Evolutionary conservation across 2,329 filamentous ascomycete genomes (phyloP), one percentile per base, ranked within the genome.

Genomic region (Exophiala sp.): DNA sequence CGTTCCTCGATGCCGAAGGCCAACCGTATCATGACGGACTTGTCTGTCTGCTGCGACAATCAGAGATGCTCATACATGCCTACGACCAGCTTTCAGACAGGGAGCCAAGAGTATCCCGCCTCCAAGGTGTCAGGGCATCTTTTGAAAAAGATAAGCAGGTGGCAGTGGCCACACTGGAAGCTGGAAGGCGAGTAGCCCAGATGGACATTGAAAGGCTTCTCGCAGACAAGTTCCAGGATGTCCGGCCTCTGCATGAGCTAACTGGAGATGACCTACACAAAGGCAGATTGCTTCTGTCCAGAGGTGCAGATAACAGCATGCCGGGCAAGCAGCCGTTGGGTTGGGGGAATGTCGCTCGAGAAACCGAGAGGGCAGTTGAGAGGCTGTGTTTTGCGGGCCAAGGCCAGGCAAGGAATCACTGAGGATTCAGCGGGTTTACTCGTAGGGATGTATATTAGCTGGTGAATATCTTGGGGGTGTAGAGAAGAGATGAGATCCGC

Each of bases 291-390:
- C 46, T 57, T 1, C 32, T 54, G 22, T 46, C 48, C 35, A 39
- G 34, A 35, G 55, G 48, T 13, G 27, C 39, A 35, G 30, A 24
- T 16, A 18, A 45, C 9, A 22, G 30, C 19, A 37, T 37, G 19
- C n/a, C 48, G 14, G 19, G 16, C 24, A 44, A 41, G 34, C 40
- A 52, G 39, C 30, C 46, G 9, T n/a, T 44, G 14, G 51, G 55
- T 37, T 55, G 51, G 55, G 51, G 48, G 6, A 57, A 50, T 48
- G 38, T 52, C 7, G 51, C 55, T 14, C 16, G 39, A 14, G 48
- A 54, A 23, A 30, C 46, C 16, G 51, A 57, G 30, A 42, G 32
- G 37, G 55, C 55, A 8, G 39, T 57, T 5, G 48, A 42, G 30
- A 50, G 35, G 27, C 48, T 57, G 6, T 53, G 54, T 30, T 47